Conservation (phyloP, 495 filamentous ascomycete species). For the Penicillium waksmanii region DNA sequence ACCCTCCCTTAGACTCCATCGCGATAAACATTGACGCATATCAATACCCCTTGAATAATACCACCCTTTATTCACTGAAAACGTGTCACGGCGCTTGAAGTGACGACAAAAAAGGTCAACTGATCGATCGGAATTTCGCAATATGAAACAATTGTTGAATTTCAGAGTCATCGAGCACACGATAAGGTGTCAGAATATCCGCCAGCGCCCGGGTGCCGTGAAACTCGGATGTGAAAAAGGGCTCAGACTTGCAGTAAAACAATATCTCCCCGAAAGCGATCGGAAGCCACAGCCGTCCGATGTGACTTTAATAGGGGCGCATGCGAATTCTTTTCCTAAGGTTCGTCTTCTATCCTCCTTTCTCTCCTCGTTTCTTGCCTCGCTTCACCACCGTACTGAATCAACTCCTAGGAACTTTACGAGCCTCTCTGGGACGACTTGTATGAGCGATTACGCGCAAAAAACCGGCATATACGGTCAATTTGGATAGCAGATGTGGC, state of each 20-base stretch:
- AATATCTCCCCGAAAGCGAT: constrained; percentile 65
- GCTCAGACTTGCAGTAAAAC: constrained; percentile 58
- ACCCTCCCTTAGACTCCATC: neutral
- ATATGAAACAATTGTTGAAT: neutral
- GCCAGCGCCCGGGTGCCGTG: neutral
- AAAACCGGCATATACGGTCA: constrained; percentile 43
- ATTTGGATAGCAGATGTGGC: constrained; percentile 76
- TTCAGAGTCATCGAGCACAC: constrained; percentile 1
- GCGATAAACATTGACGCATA: neutral
- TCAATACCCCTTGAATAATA: no score
- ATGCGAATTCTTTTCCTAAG: constrained; percentile 11
- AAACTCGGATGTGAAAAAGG: neutral
- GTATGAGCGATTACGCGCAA: constrained; percentile 51
- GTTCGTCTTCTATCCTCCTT: neutral
- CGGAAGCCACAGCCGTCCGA: constrained; percentile 57
- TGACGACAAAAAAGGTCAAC: no score
- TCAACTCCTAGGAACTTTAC: constrained; percentile 69
- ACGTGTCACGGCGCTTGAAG: no score
- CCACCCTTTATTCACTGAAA: no score
- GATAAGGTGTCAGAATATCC: neutral
- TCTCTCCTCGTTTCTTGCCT: neutral
- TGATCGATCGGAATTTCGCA: neutral
- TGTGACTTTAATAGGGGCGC: constrained; percentile 55
- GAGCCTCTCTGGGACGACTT: constrained; percentile 76
- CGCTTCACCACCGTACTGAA: neutral